phyloP scores from a whole-genome alignment of 169 alveolate genomes.

The Plasmodium knowlesi region DNA sequence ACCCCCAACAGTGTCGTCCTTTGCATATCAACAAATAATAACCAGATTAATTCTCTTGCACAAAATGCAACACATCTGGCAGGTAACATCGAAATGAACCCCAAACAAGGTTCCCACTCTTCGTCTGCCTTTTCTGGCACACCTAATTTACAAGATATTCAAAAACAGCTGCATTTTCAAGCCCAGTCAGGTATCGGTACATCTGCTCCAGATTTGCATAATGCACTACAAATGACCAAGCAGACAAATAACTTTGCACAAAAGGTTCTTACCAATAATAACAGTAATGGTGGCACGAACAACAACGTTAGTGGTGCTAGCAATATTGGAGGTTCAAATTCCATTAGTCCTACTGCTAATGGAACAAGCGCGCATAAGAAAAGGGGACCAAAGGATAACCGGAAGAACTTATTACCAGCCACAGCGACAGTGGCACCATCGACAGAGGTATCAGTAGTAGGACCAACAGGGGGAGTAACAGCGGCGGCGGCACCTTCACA shows the following conservation, averaged over 20 bases:
- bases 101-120: neutral
- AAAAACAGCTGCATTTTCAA: constrained; percentile 22
- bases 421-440: neutral
- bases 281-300: neutral
- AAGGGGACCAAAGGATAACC: constrained; percentile 2
- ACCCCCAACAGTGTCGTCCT: neutral
- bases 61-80: constrained; percentile 27
- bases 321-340: neutral
- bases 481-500: neutral
- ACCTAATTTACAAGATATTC: constrained; percentile 9
- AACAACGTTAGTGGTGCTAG: neutral
- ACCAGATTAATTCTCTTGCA: constrained; percentile 7
- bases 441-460: too few relatives aligned
- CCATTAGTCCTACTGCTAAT: neutral
- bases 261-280: neutral
- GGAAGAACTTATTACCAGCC: neutral
- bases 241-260: constrained; percentile 19
- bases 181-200: constrained; percentile 5
- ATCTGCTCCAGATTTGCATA: constrained; percentile 5
- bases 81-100: constrained; percentile 21
- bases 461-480: too few relatives aligned
- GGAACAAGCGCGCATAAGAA: neutral
- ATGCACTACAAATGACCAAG: neutral
- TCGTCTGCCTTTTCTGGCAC: constrained; percentile 5
- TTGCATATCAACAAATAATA: constrained; percentile 14